Conservation (phyloP, 2,329 filamentous ascomycete genomes). For the Chrysoporthe austroafricana region DNA sequence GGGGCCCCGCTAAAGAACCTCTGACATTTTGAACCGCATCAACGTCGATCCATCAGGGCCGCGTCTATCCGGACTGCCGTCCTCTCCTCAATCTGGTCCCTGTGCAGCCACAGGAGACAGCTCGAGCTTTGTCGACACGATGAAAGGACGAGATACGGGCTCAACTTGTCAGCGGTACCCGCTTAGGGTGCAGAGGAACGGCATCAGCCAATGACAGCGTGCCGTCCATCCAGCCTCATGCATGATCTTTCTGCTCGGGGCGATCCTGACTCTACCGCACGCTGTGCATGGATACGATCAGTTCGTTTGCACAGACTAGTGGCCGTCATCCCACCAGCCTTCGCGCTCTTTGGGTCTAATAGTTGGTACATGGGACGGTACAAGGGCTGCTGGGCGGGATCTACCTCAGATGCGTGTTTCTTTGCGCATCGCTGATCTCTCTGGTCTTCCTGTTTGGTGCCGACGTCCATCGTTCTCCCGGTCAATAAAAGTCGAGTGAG, state of each 20-base stretch:
- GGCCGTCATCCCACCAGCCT: slow-evolving; percentile 11
- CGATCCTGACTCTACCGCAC: slow-evolving; percentile 1
- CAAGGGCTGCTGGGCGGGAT: slow-evolving; percentile 19
- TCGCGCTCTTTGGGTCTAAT: not conserved
- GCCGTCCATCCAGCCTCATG: not conserved
- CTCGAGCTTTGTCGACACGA: not conserved
- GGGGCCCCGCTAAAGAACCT: slow-evolving; percentile 32
- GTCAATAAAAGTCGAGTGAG: not conserved
- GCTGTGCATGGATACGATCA: not conserved
- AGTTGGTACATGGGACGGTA: slow-evolving; percentile 22
- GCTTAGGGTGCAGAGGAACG: not conserved
- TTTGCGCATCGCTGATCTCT: slow-evolving; percentile 19
- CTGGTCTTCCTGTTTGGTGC: slow-evolving; percentile 13
- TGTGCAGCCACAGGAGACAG: not conserved
- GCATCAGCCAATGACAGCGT: not conserved
- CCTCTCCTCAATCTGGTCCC: not conserved
- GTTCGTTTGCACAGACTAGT: slow-evolving; percentile 19
- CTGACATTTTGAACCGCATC: slow-evolving; percentile 36
- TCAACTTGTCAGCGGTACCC: not conserved
- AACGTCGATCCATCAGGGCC: slow-evolving; percentile 29
- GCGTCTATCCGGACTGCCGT: not conserved
- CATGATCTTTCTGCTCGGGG: not conserved
- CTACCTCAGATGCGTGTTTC: slow-evolving; percentile 20
- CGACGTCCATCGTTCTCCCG: not conserved
- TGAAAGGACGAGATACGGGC: not conserved